Evolutionary conservation across 1,284 basidiomycete species (phyloP).

Genomic region (Gymnopus androsaceus): DNA sequence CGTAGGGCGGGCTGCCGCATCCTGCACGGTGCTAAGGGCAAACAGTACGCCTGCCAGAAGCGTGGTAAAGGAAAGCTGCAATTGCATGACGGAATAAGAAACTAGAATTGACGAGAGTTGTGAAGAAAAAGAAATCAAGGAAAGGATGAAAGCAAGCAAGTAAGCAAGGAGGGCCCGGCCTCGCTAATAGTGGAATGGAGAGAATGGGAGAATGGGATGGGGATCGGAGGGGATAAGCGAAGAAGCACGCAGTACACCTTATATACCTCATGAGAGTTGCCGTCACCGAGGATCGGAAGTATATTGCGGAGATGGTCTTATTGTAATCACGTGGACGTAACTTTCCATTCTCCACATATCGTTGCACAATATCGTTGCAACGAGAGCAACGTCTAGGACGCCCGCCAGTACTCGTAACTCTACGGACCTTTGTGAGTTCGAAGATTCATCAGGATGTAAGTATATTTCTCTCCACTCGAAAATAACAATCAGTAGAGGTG

Average conservation of each 20-base stretch:
- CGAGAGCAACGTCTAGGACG: too few species aligned
- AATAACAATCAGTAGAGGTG: too few species aligned
- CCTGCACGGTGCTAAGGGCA: conserved; percentile 37
- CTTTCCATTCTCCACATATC: too few species aligned
- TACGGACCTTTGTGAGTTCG: too few species aligned
- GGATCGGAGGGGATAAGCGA: conserved; percentile 4
- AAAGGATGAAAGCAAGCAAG: conserved; percentile 24
- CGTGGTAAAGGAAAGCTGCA: conserved; percentile 50
- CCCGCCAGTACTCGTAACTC: too few species aligned
- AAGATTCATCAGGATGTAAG: too few species aligned
- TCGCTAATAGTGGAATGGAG: conserved; percentile 25
- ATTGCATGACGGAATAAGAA: conserved; percentile 51
- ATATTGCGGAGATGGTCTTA: too few species aligned
- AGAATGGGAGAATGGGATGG: conserved; percentile 19
- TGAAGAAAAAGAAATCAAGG: conserved; percentile 17
- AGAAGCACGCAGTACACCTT: background rate
- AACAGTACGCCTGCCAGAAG: conserved; percentile 57
- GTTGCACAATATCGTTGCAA: too few species aligned
- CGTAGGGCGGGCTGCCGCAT: conserved; percentile 44
- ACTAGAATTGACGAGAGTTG: conserved; percentile 18
- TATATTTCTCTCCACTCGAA: too few species aligned
- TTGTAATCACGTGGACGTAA: too few species aligned
- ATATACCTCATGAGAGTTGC: conserved; percentile 11
- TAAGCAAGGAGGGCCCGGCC: conserved; percentile 29
- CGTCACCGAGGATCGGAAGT: background rate